These are phyloP conservation scores for Eimeria tenella DNA, from an alignment of 169 alveolate genomes.

Conservation along the genomic window DNA sequence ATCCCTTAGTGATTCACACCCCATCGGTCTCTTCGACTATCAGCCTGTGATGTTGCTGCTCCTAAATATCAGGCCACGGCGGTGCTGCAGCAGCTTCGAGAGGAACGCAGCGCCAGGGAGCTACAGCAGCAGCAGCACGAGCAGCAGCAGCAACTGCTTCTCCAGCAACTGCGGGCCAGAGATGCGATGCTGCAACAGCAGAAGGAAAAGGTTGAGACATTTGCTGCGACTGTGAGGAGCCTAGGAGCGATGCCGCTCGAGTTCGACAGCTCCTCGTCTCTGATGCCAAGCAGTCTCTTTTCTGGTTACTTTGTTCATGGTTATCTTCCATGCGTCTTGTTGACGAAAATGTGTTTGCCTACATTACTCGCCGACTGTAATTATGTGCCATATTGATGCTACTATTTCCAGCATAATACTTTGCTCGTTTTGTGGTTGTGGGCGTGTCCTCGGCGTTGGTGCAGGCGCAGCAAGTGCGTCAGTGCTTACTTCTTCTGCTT, in stretches of 20 bases:
- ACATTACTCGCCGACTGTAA: not conserved
- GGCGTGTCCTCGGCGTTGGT: not conserved
- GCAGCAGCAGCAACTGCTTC: slow-evolving; percentile 36
- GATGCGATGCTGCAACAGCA: slow-evolving; percentile 33
- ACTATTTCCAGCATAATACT: no score
- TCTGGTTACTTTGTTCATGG: no score
- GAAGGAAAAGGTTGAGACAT: slow-evolving; percentile 30
- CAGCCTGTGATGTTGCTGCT: not conserved
- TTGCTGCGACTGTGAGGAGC: slow-evolving; percentile 13
- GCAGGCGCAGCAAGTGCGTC: slow-evolving; percentile 52
- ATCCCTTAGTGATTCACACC: not conserved
- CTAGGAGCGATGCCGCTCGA: not conserved
- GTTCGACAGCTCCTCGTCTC: not conserved
- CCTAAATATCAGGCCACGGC: not conserved
- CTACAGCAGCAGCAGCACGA: slow-evolving; percentile 52
- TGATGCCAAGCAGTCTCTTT: not conserved
- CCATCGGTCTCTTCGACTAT: not conserved
- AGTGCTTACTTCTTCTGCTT: slow-evolving; percentile 16
- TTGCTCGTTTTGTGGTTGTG: not conserved
- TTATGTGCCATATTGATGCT: not conserved
- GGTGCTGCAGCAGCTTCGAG: slow-evolving; percentile 52
- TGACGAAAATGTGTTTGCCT: not conserved
- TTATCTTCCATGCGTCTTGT: no score
- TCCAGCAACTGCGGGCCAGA: slow-evolving; percentile 45
- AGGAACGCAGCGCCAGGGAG: slow-evolving; percentile 37